Base-by-base conservation (phyloP, 148 eudicot genomes). In the Rhododendron williamsianum region DNA sequence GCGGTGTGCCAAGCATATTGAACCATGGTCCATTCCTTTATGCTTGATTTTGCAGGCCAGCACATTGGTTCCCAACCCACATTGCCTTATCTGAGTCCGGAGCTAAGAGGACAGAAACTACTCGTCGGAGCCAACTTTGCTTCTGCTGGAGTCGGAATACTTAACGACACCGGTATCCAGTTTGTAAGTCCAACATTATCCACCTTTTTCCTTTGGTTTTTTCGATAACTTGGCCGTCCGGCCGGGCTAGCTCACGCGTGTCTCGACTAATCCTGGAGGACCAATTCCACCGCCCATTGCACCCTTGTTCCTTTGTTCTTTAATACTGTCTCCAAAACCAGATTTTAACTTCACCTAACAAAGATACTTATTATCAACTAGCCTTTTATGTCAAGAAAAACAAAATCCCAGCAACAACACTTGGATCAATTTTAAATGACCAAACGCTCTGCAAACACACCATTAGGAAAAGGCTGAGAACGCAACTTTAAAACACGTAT, bases 81-180 rank as follows among this genome's bases (percentile, higher is more conserved):
- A 72, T 86, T 81, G 54, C 87, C 84, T 11, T 86, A 86, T 15
- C 73, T 86, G 46, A 81, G 80, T 36, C 84, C 87, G 58, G 30
- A 86, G 73, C 80, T 86, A 45, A 73, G 13, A 1, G 87, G 87
- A 38, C 72, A 86, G 35, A 81, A 43, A 48, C 80, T 86, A 16
- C 87, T 86, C 6, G 87, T 86, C 5, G 87, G 87, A 51, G 87
- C 87, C 78, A 86, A 86, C 78, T 86, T 86, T 73, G 87, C 84
- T 13, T 86, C 87, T 38, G 87, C 84, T 1, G 87, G 87, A 73
- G 56, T 86, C 8, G 87, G 87, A 81, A 86, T 86, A 36, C 87
- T 86, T 30, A 86, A 86, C 21, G 87, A 86, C 87, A 86, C 87
- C 21, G 84, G 87, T 52, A 9, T 81, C 11, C 84, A 86, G 49